Evolutionary conservation across 192 early-diverging fungal species (phyloP).

Genomic region (Rhizophagus sp.): DNA sequence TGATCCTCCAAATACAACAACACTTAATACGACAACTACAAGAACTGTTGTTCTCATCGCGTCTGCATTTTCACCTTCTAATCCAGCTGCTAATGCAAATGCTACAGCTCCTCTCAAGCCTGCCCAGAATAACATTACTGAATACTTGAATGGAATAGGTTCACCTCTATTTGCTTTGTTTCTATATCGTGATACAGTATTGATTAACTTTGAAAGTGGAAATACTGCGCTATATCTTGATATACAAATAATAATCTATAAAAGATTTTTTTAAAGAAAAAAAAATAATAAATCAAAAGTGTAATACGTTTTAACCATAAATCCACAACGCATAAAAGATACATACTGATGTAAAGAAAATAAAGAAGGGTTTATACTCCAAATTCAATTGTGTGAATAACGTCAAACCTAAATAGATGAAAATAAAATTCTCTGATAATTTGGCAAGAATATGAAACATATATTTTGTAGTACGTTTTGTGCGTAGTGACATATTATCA

Average conservation of each 20-base stretch:
- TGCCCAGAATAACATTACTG: constrained; percentile 94
- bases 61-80: constrained; percentile 65
- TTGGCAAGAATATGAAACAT: constrained; percentile 93
- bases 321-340: neutral
- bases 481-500: constrained; percentile 79
- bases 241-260: constrained; percentile 75
- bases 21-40: constrained; percentile 88
- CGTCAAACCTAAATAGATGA: constrained; percentile 93
- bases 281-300: constrained; percentile 27
- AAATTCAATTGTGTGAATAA: constrained; percentile 82
- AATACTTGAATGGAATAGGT: constrained; percentile 62
- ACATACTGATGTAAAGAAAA: constrained; percentile 68
- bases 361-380: constrained; percentile 74
- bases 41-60: constrained; percentile 88
- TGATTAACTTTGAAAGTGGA: constrained; percentile 82
- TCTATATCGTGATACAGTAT: constrained; percentile 60
- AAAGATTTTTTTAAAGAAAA: neutral
- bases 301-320: constrained; percentile 18
- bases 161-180: constrained; percentile 41
- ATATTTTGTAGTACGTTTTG: constrained; percentile 82
- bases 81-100: constrained; percentile 88
- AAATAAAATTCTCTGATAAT: constrained; percentile 95
- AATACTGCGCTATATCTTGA: constrained; percentile 86
- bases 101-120: constrained; percentile 92
- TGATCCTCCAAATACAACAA: constrained; percentile 91